Evolutionary conservation across 2,329 filamentous ascomycete genomes (phyloP), one percentile per base, ranked within the genome.

Genomic region (Sclerotinia glacialis): DNA sequence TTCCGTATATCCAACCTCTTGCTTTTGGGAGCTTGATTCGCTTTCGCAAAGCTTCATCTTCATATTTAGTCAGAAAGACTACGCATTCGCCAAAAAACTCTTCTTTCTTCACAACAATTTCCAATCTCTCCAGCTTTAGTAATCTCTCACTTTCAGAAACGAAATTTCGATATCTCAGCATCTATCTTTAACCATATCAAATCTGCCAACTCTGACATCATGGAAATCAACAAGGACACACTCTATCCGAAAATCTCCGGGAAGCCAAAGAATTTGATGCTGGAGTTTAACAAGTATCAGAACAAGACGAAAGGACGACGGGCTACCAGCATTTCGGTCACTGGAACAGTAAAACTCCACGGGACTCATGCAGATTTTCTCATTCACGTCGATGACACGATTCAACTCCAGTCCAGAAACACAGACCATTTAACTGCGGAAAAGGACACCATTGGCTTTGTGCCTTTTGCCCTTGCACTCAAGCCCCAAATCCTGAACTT

Each of bases 341-440:
- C 59, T 1, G 71, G 72, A 16, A 72, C 71, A 1, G 72, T 74
- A 2, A 74, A 74, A 46, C 69, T 74, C 1, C 71, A 73, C 46
- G 71, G 71, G 4, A 69, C 69, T 1, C 72, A 74, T 42, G 68
- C 67, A 3, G 72, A 74, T n/a, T 61, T 74, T 3, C 69, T 71
- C 5, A 60, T 73, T 21, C 14, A 68, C 16, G 7, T 50, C 23
- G 54, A 71, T 31, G 50, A 73, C 28, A 65, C 28, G 1, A 67
- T 73, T 4, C 55, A 66, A 3, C 31, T 72, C 1, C 71, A 74
- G 49, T 70, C 69, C 26, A 67, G 72, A 3, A 74, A 73, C 40
- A 21, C 3, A 1, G 62, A 66, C 16, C 3, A 44, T 12, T 26
- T 53, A 5, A 42, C 37, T 66, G 14, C 67, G 3, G 28, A 54